Base-by-base conservation (phyloP, 768 basidiomycete species). In the Asterophora lycoperdoides region DNA sequence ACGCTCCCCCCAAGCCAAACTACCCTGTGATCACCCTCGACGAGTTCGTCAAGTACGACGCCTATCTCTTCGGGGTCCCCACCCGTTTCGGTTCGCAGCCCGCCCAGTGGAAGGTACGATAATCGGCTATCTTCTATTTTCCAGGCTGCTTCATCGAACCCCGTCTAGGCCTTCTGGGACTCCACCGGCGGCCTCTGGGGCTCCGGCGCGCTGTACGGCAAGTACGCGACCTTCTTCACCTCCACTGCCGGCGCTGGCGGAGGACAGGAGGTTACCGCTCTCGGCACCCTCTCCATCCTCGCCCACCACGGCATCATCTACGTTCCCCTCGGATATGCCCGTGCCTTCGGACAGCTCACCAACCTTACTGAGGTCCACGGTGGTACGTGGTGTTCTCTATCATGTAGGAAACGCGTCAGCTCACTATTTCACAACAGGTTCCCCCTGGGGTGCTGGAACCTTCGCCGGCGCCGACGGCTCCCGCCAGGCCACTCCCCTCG, bases 21-120 rank as follows among this genome's bases (percentile, higher is more conserved):
- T 89, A 89, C 65, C 89, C 90, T 3, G 59, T 88, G 56, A 71
- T 90, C 58, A 70, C 66, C 2, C 75, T 83, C 20, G 65, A 70
- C 1, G 69, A 64, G 11, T 73, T 95, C 43, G 55, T 68, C 15
- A 49, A 73, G 5, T 86, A 76, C 59, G 88, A 94, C 57, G 90
- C 79, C 5, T 83, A 79, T 75, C 55, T 94, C 54, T 73, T 90
- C 44, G 91, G 89, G 51, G 71, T 90, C 49, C 84, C 85, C 44
- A 87, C 86, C 20, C 84, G 91, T 58, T 94, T 79, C 68, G 91
- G 91, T 34, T 82, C 77, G 60, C 83, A 89, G 65, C 80, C 90
- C 19, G 86, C 73, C 2, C 91, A 93, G 57, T 86, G 81, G 81
- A 87, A 86, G 78, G 84, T 80, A 44, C 64, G 39, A n/a, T n/a